Base-by-base conservation (phyloP, 2,329 filamentous ascomycete genomes). In the Gremmenia infestans region DNA sequence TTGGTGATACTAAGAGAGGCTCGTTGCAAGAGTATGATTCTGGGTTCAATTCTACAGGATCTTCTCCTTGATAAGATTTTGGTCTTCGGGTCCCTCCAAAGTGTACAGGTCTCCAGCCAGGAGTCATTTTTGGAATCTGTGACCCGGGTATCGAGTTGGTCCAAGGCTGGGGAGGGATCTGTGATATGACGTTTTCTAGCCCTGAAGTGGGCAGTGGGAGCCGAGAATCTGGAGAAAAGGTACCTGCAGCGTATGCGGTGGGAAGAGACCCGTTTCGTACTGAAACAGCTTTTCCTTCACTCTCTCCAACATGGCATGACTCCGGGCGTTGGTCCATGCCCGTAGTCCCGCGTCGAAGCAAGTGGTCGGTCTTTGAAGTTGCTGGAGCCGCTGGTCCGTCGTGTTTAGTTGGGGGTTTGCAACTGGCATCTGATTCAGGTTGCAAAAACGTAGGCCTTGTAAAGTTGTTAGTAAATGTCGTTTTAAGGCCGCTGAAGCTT, bases 251-350 rank as follows among this genome's bases (percentile, higher is more conserved):
- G 22, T 23, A 36, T 35, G 56, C 6, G 5, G 54, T 53, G 12
- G 60, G 60, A n/a, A 62, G 45, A 23, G 63, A 63, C 0, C 50
- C 57, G 28, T 52, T 55, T 46, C 60, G 55, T 6, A 11, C 17
- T 32, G 48, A 48, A 12, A 19, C 14, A n/a, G 48, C 19, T 50
- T 17, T 51, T 5, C 45, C 40, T 28, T 53, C 53, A 14, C 53
- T 22, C n/a, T 53, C 52, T 11, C 51, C 55, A 36, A 63, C 43
- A 50, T 62, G 56, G 36, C 55, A 59, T 7, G 55, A 59, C 46
- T 61, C 55, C 17, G 60, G 32, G 46, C 43, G 54, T 28, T 56
- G 57, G 12, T 60, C 50, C 32, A 60, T 59, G 28, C 57, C 55
- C 8, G 53, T 54, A 40, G 55, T 60, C 14, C 48, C 50, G 48